Percentiles rank a stretch among this genome's conserved stretches.
phyloP scores from a whole-genome alignment of 345 rosid genomes.

The Brassica carinata region DNA sequence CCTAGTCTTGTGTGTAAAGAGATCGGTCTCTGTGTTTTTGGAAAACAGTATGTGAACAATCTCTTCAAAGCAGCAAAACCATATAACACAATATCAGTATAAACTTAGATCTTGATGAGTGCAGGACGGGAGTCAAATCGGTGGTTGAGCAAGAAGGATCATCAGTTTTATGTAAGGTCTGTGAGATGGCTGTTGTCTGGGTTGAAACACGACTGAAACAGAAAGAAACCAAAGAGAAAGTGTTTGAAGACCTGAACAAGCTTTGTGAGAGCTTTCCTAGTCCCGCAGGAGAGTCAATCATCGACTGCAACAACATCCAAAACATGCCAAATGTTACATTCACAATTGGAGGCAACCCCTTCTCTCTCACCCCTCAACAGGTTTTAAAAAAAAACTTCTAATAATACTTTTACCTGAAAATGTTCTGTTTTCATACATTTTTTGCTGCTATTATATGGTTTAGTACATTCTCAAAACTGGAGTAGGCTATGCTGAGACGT shows the following conservation, averaged over 20 bases:
- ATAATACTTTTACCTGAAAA: neutral
- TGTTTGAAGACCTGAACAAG: slow-evolving; percentile 56
- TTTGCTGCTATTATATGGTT: slow-evolving; percentile 3
- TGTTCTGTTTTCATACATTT: neutral
- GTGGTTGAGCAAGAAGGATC: slow-evolving; percentile 49
- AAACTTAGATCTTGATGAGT: neutral
- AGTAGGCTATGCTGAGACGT: slow-evolving; percentile 49
- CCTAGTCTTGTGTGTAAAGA: slow-evolving; percentile 61
- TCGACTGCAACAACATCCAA: slow-evolving; percentile 53
- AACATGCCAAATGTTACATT: slow-evolving; percentile 63
- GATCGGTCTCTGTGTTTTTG: slow-evolving; percentile 59
- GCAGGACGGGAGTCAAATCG: slow-evolving; percentile 47
- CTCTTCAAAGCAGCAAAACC: neutral
- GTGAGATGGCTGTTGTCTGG: slow-evolving; percentile 78
- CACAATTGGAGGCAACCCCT: slow-evolving; percentile 61
- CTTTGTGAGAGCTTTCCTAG: slow-evolving; percentile 73
- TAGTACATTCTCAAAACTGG: slow-evolving; percentile 78
- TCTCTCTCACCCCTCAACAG: slow-evolving; percentile 71
- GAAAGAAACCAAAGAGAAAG: slow-evolving; percentile 55
- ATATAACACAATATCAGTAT: neutral
- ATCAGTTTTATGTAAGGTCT: slow-evolving; percentile 49
- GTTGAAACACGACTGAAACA: slow-evolving; percentile 63
- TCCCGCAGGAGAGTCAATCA: slow-evolving; percentile 61
- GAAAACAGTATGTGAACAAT: slow-evolving; percentile 22
- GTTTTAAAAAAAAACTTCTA: slow-evolving; percentile 24